Evolutionary conservation across 225 moss, liverwort and hornwort genomes (phyloP).

Genomic region (Asterella californica): DNA sequence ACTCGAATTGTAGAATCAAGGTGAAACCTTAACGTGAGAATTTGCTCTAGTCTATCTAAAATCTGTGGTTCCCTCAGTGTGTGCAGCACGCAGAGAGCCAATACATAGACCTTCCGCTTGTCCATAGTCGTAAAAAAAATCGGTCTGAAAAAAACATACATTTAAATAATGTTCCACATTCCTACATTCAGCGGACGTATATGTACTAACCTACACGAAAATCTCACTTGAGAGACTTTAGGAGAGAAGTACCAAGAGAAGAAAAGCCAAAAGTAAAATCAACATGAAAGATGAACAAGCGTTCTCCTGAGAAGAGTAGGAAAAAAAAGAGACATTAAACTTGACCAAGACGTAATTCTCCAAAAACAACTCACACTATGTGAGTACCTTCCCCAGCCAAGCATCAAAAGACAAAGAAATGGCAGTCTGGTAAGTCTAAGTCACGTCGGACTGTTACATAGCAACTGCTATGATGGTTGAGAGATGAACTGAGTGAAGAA

Average conservation of each 20-base stretch:
- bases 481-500: constrained; percentile 94
- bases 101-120: constrained; percentile 90
- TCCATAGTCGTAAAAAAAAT: constrained; percentile 88
- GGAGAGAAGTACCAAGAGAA: neutral
- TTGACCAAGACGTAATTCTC: too few relatives aligned
- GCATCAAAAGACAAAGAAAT: constrained; percentile 98
- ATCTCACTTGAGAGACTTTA: neutral
- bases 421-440: constrained; percentile 90
- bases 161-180: too few relatives aligned
- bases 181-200: too few relatives aligned
- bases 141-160: constrained; percentile 48
- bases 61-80: constrained; percentile 87
- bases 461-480: constrained; percentile 89
- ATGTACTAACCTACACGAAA: too few relatives aligned
- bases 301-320: too few relatives aligned
- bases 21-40: too few relatives aligned
- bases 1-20: too few relatives aligned
- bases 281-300: too few relatives aligned
- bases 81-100: constrained; percentile 92
- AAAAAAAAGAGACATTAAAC: too few relatives aligned
- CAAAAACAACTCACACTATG: too few relatives aligned
- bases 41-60: too few relatives aligned
- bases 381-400: constrained; percentile 96
- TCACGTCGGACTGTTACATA: constrained; percentile 86
- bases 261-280: too few relatives aligned